Evolutionary conservation across 1,284 basidiomycete species (phyloP), one percentile per base, ranked within the genome.

Genomic region (Ceratorhiza oryzae-sativae): DNA sequence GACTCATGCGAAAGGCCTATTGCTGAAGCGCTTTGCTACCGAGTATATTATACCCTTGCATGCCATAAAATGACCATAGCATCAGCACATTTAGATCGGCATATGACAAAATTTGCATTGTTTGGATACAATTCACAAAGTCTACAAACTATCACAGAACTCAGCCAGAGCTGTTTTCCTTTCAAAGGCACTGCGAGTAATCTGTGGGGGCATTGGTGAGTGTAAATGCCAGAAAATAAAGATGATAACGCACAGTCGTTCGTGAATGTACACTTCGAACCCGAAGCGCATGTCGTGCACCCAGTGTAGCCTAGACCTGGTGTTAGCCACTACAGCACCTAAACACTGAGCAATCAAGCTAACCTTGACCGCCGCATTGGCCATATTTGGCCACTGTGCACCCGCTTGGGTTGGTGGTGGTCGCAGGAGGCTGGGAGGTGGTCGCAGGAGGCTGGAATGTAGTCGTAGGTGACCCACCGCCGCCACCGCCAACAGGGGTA

Each of bases 311-410:
- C 63, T 34, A 23, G 3, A 49, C 20, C 10, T 23, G 18, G 9
- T 10, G 30, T 49, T 41, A 67, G 46, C 34, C 34, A 18, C 25
- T 30, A 3, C 18, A 27, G 23, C 34, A 13, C 20, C 13, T n/a
- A 12, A 30, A 13, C 15, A 25, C 15, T 15, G 5, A 20, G 25
- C 12, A 13, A 5, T 46, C 4, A 15, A 15, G 13, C 45, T 53
- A 8, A 67, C 48, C 48, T 67, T 67, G 45, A 9, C 62, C 62
- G 46, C 62, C 62, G 45, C 62, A 67, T 32, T 67, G 62, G 25
- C 42, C 45, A 39, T 67, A 67, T 3, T 30, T 6, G 18, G 62
- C 42, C 13, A 49, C 42, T 18, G 25, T 49, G 18, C 62, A 39
- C 18, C 62, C 42, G 18, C 20, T 9, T 23, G 48, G 48, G 13